These are phyloP conservation scores for Entamoeba moshkovskii DNA, from an alignment of 208 protist genomes.

Conservation along the genomic window DNA sequence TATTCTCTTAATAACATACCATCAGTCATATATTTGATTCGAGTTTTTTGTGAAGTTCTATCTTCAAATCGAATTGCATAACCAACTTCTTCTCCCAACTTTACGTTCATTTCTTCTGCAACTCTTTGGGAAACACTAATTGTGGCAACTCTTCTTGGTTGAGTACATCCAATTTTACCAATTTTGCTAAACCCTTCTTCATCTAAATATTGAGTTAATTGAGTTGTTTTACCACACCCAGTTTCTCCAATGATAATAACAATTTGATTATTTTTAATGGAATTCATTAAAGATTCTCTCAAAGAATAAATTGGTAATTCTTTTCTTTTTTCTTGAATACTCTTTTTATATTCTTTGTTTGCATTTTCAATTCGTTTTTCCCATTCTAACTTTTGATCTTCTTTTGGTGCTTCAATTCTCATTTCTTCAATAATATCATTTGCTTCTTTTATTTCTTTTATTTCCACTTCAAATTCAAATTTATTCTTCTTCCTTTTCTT, in stretches of 20 bases:
- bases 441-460: no score
- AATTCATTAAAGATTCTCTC: constrained; percentile 37
- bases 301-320: constrained; percentile 34
- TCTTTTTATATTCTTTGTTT: background rate
- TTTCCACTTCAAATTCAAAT: background rate
- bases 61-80: constrained; percentile 96
- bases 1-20: constrained; percentile 85
- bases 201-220: constrained; percentile 49
- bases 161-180: background rate
- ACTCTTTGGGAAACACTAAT: constrained; percentile 89
- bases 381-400: background rate
- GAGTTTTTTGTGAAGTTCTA: constrained; percentile 67
- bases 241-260: constrained; percentile 80
- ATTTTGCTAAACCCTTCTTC: background rate
- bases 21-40: constrained; percentile 91
- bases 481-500: background rate
- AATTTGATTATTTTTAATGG: constrained; percentile 56
- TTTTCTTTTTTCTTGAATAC: background rate
- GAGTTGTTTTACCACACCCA: constrained; percentile 87
- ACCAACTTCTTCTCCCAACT: constrained; percentile 81
- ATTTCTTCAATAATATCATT: no score
- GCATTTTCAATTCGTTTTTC: background rate
- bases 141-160: constrained; percentile 81
- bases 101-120: constrained; percentile 81
- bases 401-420: no score